A percentile compares a stretch with the other conserved stretches of the same genome.
These are phyloP conservation scores for Quercus phellos DNA, from an alignment of 331 rosid species.

Conservation along the genomic window DNA sequence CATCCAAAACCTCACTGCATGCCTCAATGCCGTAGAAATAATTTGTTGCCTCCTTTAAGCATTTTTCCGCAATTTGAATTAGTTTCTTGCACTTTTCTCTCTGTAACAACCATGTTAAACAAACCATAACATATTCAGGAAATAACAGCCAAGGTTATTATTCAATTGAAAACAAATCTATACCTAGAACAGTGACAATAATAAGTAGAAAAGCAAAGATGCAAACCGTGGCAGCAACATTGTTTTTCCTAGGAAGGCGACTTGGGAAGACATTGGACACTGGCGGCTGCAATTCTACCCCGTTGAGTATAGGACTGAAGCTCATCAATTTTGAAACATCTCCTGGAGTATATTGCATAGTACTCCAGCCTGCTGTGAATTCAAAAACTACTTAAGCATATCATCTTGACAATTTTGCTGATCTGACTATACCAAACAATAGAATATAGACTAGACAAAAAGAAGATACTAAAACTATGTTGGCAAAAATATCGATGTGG, in stretches of 20 bases:
- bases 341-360: slow-evolving; percentile 74
- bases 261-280: slow-evolving; percentile 40
- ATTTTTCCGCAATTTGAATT: slow-evolving; percentile 54
- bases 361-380: slow-evolving; percentile 57
- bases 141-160: slow-evolving; percentile 2
- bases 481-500: background rate
- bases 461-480: background rate
- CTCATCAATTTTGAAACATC: slow-evolving; percentile 59
- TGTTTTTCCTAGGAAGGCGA: slow-evolving; percentile 34
- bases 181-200: background rate
- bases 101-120: slow-evolving; percentile 48
- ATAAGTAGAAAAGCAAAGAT: slow-evolving; percentile 4
- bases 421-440: slow-evolving; percentile 4
- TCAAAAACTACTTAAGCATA: slow-evolving; percentile 1
- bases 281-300: slow-evolving; percentile 45
- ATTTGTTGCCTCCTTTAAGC: slow-evolving; percentile 43
- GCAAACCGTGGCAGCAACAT: slow-evolving; percentile 42
- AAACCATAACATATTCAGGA: slow-evolving; percentile 13
- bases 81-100: slow-evolving; percentile 73
- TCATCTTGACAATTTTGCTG: slow-evolving; percentile 2
- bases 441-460: slow-evolving; percentile 8
- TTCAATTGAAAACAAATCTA: slow-evolving; percentile 9
- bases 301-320: slow-evolving; percentile 52
- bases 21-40: slow-evolving; percentile 77
- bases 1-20: slow-evolving; percentile 82